These are phyloP conservation scores for Mucor mucedo DNA, from an alignment of 371 early-diverging fungal species.

Conservation along the genomic window DNA sequence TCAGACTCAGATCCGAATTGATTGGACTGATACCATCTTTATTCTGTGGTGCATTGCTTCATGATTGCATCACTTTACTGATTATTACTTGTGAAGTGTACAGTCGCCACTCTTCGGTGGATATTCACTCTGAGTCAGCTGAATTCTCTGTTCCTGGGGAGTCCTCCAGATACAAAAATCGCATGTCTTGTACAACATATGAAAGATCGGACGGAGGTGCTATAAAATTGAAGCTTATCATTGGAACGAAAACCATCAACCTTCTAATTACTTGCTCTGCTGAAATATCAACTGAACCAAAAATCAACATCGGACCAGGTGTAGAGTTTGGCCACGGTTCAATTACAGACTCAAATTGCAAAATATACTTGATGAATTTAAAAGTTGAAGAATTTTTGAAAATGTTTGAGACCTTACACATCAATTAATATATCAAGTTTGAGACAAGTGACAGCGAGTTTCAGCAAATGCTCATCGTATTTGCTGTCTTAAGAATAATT, in stretches of 20 bases:
- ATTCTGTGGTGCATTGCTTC: constrained; percentile 27
- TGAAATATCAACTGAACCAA: constrained; percentile 24
- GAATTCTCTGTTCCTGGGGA: constrained; percentile 18
- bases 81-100: constrained; percentile 25
- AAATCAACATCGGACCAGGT: constrained; percentile 27
- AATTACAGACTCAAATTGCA: constrained; percentile 21
- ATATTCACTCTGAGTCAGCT: constrained; percentile 19
- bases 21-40: neutral
- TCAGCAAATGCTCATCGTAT: constrained; percentile 24
- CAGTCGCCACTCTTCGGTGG: constrained; percentile 26
- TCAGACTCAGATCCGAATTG: no score
- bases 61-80: constrained; percentile 24
- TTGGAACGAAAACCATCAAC: constrained; percentile 22
- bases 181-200: constrained; percentile 22
- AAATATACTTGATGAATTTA: constrained; percentile 24
- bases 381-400: constrained; percentile 25
- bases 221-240: constrained; percentile 22
- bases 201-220: constrained; percentile 23
- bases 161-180: constrained; percentile 21
- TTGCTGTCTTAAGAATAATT: constrained; percentile 3
- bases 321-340: constrained; percentile 25
- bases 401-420: constrained; percentile 23
- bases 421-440: constrained; percentile 26
- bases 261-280: constrained; percentile 25
- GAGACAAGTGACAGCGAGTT: constrained; percentile 23